These are phyloP conservation scores for Cytospora mali DNA, from an alignment of 2,329 filamentous ascomycete species.

Conservation along the genomic window DNA sequence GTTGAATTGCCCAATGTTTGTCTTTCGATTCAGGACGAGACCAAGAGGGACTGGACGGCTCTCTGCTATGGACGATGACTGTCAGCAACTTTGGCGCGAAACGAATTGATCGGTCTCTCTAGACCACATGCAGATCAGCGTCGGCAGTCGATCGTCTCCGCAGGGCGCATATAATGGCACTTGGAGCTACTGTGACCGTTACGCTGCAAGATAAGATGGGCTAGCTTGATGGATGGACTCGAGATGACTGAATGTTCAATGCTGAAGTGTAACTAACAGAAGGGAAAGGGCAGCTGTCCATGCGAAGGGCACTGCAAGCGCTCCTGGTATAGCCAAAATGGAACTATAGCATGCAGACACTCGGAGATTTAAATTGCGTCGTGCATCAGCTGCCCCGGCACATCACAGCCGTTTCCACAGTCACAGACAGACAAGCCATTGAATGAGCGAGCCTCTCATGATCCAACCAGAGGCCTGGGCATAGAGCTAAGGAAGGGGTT, in stretches of 20 bases:
- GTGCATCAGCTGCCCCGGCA: constrained; percentile 26
- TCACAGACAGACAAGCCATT: constrained; percentile 16
- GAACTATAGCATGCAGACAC: constrained; percentile 9
- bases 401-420: constrained; percentile 8
- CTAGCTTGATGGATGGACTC: not conserved
- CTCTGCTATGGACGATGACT: constrained; percentile 9
- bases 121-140: constrained; percentile 21
- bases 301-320: not conserved
- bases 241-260: not conserved
- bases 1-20: not conserved
- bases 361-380: constrained; percentile 28
- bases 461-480: constrained; percentile 2
- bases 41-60: constrained; percentile 12
- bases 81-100: constrained; percentile 19
- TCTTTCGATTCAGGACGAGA: constrained; percentile 15
- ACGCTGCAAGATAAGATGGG: constrained; percentile 12
- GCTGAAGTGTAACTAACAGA: not conserved
- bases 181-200: constrained; percentile 2
- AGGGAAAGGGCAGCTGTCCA: not conserved
- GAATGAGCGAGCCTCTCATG: constrained; percentile 6
- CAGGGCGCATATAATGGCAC: constrained; percentile 18
- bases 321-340: not conserved
- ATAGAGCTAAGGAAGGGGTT: constrained; percentile 1
- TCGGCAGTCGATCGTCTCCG: constrained; percentile 18
- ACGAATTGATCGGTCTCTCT: not conserved